A percentile compares a stretch with the other conserved stretches of the same genome.
These are phyloP conservation scores for Heterobasidion occidentale DNA, from an alignment of 1,284 basidiomycete species.

Conservation along the genomic window DNA sequence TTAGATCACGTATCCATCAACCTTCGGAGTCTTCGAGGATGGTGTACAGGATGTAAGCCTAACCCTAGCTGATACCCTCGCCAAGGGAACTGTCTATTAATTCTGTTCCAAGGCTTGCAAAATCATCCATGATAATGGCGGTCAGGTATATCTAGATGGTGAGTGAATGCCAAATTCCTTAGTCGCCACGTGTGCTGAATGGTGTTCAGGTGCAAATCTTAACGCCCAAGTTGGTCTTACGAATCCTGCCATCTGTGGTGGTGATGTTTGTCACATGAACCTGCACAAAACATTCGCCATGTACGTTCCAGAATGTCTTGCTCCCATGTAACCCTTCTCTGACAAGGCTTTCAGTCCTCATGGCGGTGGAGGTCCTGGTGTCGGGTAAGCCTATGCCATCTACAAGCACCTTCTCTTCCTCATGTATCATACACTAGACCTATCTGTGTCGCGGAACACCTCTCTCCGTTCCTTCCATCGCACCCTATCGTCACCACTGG, in stretches of 20 bases:
- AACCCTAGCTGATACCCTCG: neutral
- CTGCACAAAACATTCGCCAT: slow-evolving; percentile 96
- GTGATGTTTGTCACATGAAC: slow-evolving; percentile 97
- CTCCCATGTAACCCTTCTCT: slow-evolving; percentile 10
- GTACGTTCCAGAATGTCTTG: slow-evolving; percentile 28
- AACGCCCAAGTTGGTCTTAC: slow-evolving; percentile 96
- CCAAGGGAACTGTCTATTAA: neutral
- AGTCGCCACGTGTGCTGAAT: neutral
- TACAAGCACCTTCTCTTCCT: neutral
- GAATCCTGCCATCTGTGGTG: slow-evolving; percentile 92
- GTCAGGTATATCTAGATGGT: slow-evolving; percentile 97
- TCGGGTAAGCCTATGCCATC: slow-evolving; percentile 46
- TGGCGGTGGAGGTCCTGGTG: slow-evolving; percentile 94
- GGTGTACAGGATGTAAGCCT: slow-evolving; percentile 69
- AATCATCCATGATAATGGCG: slow-evolving; percentile 91
- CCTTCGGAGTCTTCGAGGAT: slow-evolving; percentile 95
- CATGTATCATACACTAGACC: slow-evolving; percentile 45
- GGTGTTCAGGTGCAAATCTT: slow-evolving; percentile 68
- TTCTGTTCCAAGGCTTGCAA: slow-evolving; percentile 60
- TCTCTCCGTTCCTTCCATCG: slow-evolving; percentile 92
- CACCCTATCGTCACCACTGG: slow-evolving; percentile 76
- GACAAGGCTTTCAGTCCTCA: slow-evolving; percentile 59
- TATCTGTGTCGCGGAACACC: slow-evolving; percentile 90
- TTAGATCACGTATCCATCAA: slow-evolving; percentile 90
- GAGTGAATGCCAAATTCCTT: slow-evolving; percentile 11